phyloP scores from a whole-genome alignment of 2,329 filamentous ascomycete genomes.

The Talaromyces sp. region DNA sequence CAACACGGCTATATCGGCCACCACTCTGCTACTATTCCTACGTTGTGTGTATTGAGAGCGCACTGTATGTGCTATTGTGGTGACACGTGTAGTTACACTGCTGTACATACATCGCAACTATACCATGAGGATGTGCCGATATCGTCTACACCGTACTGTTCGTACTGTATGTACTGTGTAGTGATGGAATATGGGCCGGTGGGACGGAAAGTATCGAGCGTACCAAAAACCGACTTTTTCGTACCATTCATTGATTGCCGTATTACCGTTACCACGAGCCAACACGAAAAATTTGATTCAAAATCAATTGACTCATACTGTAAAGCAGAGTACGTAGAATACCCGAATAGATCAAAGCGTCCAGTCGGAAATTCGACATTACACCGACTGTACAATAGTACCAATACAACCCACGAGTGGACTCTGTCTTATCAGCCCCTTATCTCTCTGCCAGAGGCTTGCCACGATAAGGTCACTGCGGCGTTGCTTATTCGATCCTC shows the following conservation, averaged over 20 bases:
- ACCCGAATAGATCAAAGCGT: too few species aligned
- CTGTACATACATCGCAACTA: background rate
- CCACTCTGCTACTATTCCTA: background rate
- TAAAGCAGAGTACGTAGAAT: too few species aligned
- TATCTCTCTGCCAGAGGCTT: constrained; percentile 17
- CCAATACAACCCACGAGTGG: background rate
- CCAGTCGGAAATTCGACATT: background rate
- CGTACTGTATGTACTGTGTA: background rate
- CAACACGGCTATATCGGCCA: background rate
- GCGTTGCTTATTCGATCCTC: constrained; percentile 4
- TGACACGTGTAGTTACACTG: background rate
- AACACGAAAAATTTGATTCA: too few species aligned
- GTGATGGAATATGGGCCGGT: background rate
- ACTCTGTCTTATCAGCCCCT: constrained; percentile 10
- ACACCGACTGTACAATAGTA: background rate
- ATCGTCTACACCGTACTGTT: background rate
- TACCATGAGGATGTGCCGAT: background rate
- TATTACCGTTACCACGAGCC: background rate
- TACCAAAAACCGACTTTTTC: constrained; percentile 1
- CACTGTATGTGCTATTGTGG: background rate
- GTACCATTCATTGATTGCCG: background rate
- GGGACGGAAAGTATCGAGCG: constrained; percentile 4
- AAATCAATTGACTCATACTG: too few species aligned
- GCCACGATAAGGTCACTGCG: constrained; percentile 17
- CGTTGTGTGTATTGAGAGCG: too few species aligned